Evolutionary conservation across 257 asterid species (phyloP).

Genomic region (Solanum tacnaense): DNA sequence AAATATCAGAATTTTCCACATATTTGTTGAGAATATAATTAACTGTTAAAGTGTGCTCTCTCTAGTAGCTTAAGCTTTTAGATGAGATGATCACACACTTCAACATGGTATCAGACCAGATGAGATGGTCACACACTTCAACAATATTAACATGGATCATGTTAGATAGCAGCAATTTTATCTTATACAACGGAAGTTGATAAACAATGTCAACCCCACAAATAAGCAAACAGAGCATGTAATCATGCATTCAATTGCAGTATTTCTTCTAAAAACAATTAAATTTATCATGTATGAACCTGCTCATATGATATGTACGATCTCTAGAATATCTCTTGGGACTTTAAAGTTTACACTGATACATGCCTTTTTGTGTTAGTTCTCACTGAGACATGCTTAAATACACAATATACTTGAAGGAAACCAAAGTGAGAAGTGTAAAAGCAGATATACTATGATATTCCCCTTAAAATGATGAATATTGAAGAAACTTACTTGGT

Average conservation of each 20-base stretch:
- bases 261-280: neutral
- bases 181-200: neutral
- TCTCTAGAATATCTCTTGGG: neutral
- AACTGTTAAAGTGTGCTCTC: neutral
- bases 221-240: neutral
- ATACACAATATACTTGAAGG: neutral
- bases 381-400: neutral
- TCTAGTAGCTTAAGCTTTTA: neutral
- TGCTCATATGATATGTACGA: neutral
- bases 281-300: neutral
- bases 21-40: neutral
- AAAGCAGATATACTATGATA: neutral
- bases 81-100: neutral
- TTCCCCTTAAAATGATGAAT: neutral
- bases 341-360: neutral
- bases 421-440: neutral
- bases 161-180: neutral
- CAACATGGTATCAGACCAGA: neutral
- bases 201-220: neutral
- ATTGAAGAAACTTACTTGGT: conserved; percentile 40
- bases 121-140: neutral
- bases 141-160: neutral
- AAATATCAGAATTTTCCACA: neutral
- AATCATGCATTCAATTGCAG: neutral
- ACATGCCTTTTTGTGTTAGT: neutral